phyloP scores from a whole-genome alignment of 495 filamentous ascomycete species.

The Collariella sp. region DNA sequence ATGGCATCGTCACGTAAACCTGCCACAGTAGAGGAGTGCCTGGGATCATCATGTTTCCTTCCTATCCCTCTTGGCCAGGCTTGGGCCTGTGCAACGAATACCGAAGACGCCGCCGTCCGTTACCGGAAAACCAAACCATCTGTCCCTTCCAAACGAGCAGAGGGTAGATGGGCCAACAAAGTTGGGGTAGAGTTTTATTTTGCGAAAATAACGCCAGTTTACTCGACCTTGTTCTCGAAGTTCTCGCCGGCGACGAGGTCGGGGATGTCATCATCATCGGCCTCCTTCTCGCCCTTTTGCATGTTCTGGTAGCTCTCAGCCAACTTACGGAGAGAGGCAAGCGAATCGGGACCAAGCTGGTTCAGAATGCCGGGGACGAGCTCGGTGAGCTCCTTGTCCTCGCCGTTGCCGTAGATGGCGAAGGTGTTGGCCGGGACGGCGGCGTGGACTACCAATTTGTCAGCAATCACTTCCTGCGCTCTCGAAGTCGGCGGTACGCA shows the following conservation, averaged over 20 bases:
- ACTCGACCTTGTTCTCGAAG: constrained; percentile 95
- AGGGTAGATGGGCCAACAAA: neutral
- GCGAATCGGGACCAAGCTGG: constrained; percentile 94
- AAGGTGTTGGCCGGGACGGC: constrained; percentile 94
- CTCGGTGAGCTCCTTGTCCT: constrained; percentile 99
- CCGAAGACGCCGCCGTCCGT: constrained; percentile 24
- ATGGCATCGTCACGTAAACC: constrained; percentile 1
- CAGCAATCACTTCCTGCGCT: neutral
- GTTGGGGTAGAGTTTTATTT: constrained; percentile 11
- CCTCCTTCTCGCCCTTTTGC: constrained; percentile 91
- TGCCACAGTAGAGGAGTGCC: neutral
- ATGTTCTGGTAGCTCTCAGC: constrained; percentile 99
- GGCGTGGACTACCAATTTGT: constrained; percentile 67
- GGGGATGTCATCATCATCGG: constrained; percentile 81
- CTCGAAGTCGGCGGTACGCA: constrained; percentile 34
- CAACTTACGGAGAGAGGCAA: constrained; percentile 95
- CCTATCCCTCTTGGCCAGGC: constrained; percentile 12
- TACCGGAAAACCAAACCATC: constrained; percentile 16
- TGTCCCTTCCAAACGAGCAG: constrained; percentile 1
- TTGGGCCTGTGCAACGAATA: constrained; percentile 16
- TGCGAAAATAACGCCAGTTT: constrained; percentile 30
- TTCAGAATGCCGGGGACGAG: constrained; percentile 98
- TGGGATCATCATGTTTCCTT: constrained; percentile 11
- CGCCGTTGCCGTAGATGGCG: constrained; percentile 96
- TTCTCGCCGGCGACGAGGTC: constrained; percentile 92